These are phyloP conservation scores for Pestalotiopsis sp. DNA, from an alignment of 2,329 filamentous ascomycete species.

Conservation along the genomic window DNA sequence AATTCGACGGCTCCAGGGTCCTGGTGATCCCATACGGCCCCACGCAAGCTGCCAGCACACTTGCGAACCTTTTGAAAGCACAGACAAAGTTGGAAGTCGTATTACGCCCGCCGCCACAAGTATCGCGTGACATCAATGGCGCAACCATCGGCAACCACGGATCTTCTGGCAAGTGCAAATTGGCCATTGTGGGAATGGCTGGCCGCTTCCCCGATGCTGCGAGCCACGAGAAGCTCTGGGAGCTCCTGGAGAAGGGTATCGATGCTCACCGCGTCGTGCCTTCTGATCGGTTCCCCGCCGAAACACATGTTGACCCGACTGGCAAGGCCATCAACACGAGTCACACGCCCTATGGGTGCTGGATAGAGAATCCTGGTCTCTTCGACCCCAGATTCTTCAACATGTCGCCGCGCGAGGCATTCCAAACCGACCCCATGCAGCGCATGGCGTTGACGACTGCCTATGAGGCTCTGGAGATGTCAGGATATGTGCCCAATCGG, in stretches of 20 bases:
- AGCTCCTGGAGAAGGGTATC: constrained; percentile 72
- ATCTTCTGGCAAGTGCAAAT: constrained; percentile 59
- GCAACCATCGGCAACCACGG: constrained; percentile 50
- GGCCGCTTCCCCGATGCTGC: constrained; percentile 76
- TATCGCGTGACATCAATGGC: constrained; percentile 35
- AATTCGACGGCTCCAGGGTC: constrained; percentile 41
- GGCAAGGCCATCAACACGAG: constrained; percentile 77
- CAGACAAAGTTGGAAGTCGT: constrained; percentile 46
- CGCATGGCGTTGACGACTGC: constrained; percentile 75
- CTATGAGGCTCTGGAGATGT: constrained; percentile 82
- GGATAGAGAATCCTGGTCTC: constrained; percentile 72
- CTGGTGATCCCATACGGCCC: constrained; percentile 54
- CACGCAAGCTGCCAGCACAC: constrained; percentile 49
- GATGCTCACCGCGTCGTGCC: constrained; percentile 73
- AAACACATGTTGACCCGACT: constrained; percentile 70
- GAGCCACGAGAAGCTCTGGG: constrained; percentile 73
- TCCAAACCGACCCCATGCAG: constrained; percentile 81
- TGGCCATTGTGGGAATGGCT: constrained; percentile 85
- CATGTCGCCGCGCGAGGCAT: constrained; percentile 81
- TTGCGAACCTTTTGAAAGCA: constrained; percentile 44
- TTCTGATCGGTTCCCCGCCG: constrained; percentile 72
- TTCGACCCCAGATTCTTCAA: constrained; percentile 88
- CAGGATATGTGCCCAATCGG: constrained; percentile 74
- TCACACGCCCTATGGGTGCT: constrained; percentile 77
- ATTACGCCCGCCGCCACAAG: constrained; percentile 39